Conservation (phyloP, 2,329 filamentous ascomycete genomes). For the Pestalotiopsis sp. region DNA sequence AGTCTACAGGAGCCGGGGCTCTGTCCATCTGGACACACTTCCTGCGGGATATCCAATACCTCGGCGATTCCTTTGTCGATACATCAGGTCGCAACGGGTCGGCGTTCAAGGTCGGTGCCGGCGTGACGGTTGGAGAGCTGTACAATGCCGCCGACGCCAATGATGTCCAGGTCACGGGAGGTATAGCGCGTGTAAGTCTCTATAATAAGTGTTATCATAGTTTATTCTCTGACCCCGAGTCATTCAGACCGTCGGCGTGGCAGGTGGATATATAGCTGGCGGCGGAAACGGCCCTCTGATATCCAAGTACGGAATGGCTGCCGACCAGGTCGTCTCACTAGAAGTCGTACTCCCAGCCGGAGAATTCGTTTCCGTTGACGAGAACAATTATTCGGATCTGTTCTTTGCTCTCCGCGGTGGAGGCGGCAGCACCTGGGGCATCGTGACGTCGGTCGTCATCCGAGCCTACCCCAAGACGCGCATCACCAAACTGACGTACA, state of each 20-base stretch:
- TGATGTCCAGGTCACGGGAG: constrained; percentile 50
- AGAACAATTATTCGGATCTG: constrained; percentile 44
- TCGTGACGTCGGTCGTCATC: constrained; percentile 40
- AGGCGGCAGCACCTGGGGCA: constrained; percentile 43
- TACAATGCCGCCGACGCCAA: constrained; percentile 48
- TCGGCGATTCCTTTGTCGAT: constrained; percentile 23
- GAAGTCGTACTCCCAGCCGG: constrained; percentile 49
- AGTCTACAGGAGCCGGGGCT: constrained; percentile 35
- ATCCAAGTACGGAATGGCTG: constrained; percentile 45
- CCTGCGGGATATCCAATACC: constrained; percentile 29
- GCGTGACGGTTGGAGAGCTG: constrained; percentile 52
- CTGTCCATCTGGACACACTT: constrained; percentile 37
- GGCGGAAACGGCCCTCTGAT: constrained; percentile 54
- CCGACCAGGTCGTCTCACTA: constrained; percentile 50
- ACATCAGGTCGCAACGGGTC: constrained; percentile 31
- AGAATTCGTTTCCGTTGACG: constrained; percentile 39
- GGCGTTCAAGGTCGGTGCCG: constrained; percentile 56
- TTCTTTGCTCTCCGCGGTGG: constrained; percentile 53
- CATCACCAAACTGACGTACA: constrained; percentile 33
- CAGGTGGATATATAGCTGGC: constrained; percentile 43
- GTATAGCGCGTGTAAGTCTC: constrained; percentile 38
- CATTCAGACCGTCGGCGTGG: constrained; percentile 44
- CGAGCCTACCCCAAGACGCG: constrained; percentile 34
- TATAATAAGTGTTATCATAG: not conserved
- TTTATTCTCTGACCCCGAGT: not conserved